Evolutionary conservation across 495 filamentous ascomycete genomes (phyloP).

Genomic region (Penicillium desertorum): DNA sequence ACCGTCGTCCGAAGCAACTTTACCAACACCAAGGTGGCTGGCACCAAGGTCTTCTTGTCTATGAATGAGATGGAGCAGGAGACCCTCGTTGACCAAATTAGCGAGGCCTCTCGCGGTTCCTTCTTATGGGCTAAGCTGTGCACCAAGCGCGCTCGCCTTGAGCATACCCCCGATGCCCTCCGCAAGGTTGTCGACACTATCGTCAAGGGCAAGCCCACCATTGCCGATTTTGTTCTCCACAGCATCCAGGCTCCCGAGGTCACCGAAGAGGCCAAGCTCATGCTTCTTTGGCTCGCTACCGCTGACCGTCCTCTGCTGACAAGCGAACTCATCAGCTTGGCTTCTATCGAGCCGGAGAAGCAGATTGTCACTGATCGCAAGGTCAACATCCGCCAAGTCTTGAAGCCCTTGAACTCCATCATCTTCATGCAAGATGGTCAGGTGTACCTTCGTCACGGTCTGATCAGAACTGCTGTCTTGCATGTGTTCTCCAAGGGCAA

Average conservation of each 20-base stretch:
- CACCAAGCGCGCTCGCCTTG: slow-evolving; percentile 28
- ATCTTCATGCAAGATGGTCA: slow-evolving; percentile 36
- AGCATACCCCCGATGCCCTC: slow-evolving; percentile 26
- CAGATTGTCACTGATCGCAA: slow-evolving; percentile 27
- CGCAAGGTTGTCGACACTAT: slow-evolving; percentile 28
- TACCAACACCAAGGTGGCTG: slow-evolving; percentile 7
- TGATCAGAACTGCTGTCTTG: slow-evolving; percentile 31
- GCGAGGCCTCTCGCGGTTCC: slow-evolving; percentile 36
- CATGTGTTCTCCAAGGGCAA: slow-evolving; percentile 34
- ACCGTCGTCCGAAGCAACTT: slow-evolving; percentile 27
- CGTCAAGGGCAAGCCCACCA: slow-evolving; percentile 23
- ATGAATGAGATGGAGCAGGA: slow-evolving; percentile 32
- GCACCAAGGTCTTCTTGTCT: slow-evolving; percentile 14
- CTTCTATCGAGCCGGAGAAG: slow-evolving; percentile 33
- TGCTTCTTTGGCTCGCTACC: slow-evolving; percentile 37
- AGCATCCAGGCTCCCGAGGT: slow-evolving; percentile 23
- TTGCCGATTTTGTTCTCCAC: slow-evolving; percentile 34
- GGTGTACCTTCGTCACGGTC: slow-evolving; percentile 36
- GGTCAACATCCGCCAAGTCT: slow-evolving; percentile 18
- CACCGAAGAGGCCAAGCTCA: slow-evolving; percentile 28
- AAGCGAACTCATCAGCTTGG: slow-evolving; percentile 29
- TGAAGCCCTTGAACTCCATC: slow-evolving; percentile 31
- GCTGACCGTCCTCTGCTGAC: slow-evolving; percentile 33
- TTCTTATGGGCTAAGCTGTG: slow-evolving; percentile 44
- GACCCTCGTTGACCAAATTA: slow-evolving; percentile 34